These are phyloP conservation scores for Fusarium napiforme DNA, from an alignment of 2,329 filamentous ascomycete species.

Conservation along the genomic window DNA sequence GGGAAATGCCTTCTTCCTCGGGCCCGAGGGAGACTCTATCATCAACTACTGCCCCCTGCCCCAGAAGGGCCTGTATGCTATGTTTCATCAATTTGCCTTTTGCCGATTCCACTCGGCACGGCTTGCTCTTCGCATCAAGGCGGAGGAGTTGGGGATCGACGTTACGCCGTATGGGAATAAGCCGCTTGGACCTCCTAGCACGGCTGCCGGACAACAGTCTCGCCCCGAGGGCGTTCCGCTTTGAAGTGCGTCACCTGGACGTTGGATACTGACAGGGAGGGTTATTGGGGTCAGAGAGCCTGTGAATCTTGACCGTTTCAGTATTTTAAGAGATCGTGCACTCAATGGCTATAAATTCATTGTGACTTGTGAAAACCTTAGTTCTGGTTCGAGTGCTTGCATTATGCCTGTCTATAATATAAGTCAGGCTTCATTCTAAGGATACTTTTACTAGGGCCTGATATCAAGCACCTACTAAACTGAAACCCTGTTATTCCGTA, in stretches of 20 bases:
- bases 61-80: background rate
- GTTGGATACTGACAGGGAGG: too few relatives aligned
- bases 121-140: background rate
- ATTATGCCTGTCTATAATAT: too few relatives aligned
- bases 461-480: too few relatives aligned
- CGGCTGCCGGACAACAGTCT: background rate
- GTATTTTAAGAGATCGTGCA: too few relatives aligned
- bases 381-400: too few relatives aligned
- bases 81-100: background rate
- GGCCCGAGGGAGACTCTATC: background rate
- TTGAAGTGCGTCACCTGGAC: too few relatives aligned
- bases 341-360: too few relatives aligned
- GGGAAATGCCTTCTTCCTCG: background rate
- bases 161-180: background rate
- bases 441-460: too few relatives aligned
- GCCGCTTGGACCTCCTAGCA: background rate
- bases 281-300: too few relatives aligned
- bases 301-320: fast-evolving
- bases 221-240: background rate
- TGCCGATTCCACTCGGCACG: background rate
- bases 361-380: too few relatives aligned
- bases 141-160: background rate
- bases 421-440: too few relatives aligned
- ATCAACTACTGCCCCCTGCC: background rate
- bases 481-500: too few relatives aligned